Evolutionary conservation across 305 asterid species (phyloP), one percentile per base, ranked within the genome.

Genomic region (Rubia tinctorum): DNA sequence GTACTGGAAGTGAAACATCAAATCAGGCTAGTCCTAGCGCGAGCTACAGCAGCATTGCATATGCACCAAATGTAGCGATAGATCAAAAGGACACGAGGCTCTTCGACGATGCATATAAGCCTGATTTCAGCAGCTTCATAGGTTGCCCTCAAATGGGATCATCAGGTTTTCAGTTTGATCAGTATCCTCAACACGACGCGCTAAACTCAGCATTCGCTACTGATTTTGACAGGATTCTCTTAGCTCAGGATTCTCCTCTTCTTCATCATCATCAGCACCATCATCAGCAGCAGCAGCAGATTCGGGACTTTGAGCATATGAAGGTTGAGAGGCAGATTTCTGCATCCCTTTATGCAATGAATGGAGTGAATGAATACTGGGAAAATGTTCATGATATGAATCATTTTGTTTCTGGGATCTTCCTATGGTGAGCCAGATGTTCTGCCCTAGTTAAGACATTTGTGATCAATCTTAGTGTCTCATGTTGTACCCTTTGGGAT

Each of bases 361-460:
- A 90, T 79, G 95, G 93, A 9, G 75, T 88, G 53, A 82, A 49
- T 72, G 95, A 91, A 37, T 90, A 85, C 61, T 88, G 90, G 93
- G 92, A 89, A 1, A 88, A 82, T 75, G 66, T 81, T 71, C 80
- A 74, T 76, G 94, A 84, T 69, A 79, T 72, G 20, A 70, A 37
- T 80, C 93, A 90, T 80, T n/a, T n/a, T 77, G 82, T 77, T 82
- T 88, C 20, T 91, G 96, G 95, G 96, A 91, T 77, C 74, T 88
- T 25, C 88, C 90, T 20, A 80, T 84, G 81, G 80, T 88, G 0
- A 84, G 78, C 69, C 95, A 90, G 59, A 89, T 88, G 95, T 90
- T 87, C 79, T 89, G 89, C 73, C 84, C 86, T 13, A 86, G 80
- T 84, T 87, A 65, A 56, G 60, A 0, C 53, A 47, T n/a, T 17